phyloP scores from a whole-genome alignment of 2,329 filamentous ascomycete genomes.

The Zasmidium angulare region DNA sequence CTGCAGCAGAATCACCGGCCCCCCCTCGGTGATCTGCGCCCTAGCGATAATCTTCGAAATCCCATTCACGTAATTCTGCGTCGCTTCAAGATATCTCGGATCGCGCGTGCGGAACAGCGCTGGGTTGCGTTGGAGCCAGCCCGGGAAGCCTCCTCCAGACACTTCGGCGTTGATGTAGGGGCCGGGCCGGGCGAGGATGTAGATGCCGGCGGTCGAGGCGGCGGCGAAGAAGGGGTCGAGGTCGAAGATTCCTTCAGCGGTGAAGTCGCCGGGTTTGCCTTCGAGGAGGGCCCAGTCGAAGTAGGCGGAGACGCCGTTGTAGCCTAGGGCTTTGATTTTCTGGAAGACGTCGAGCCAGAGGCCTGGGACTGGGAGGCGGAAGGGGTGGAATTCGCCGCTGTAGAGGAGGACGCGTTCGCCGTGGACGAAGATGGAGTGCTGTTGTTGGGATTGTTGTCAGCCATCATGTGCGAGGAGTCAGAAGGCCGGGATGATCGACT shows the following conservation, averaged over 20 bases:
- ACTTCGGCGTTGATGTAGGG: slow-evolving; percentile 72
- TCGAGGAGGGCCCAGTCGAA: slow-evolving; percentile 76
- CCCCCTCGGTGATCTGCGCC: slow-evolving; percentile 78
- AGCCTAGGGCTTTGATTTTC: slow-evolving; percentile 78
- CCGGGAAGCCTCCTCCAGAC: slow-evolving; percentile 75
- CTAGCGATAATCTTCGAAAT: slow-evolving; percentile 68
- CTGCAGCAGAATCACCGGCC: slow-evolving; percentile 75
- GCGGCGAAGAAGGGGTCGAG: slow-evolving; percentile 75
- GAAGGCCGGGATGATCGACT: no score
- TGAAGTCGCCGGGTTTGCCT: slow-evolving; percentile 68
- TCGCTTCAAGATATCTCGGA: slow-evolving; percentile 63
- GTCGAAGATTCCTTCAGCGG: slow-evolving; percentile 69
- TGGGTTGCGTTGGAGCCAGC: slow-evolving; percentile 71
- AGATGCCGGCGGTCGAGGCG: slow-evolving; percentile 70
- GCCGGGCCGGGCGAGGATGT: slow-evolving; percentile 60
- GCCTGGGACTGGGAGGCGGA: slow-evolving; percentile 59
- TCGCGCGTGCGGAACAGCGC: slow-evolving; percentile 64
- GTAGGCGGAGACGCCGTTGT: slow-evolving; percentile 78
- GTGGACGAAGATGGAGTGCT: slow-evolving; percentile 65
- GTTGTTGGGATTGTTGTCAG: no score
- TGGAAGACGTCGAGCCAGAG: slow-evolving; percentile 74
- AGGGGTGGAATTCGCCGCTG: slow-evolving; percentile 73
- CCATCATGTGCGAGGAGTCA: no score
- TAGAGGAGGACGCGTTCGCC: slow-evolving; percentile 71
- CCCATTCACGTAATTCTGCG: slow-evolving; percentile 63